Percentiles rank a stretch among this genome's conserved stretches.
Evolutionary conservation across 1,284 basidiomycete species (phyloP).

Genomic region (Athelia psychrophila): DNA sequence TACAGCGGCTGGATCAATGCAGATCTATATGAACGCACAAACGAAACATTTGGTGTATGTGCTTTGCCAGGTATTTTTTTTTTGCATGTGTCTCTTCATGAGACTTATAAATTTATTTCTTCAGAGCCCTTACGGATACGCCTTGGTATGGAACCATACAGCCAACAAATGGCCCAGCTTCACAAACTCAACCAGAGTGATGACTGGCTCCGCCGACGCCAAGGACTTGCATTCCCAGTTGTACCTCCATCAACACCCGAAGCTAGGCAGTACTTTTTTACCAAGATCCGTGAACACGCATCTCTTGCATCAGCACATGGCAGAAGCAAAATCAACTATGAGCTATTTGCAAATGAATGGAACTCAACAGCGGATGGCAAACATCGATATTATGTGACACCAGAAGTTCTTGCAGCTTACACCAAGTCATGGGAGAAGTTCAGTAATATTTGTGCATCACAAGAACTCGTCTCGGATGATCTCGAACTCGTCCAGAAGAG

Average conservation of each 20-base stretch:
- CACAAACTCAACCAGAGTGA: slow-evolving; percentile 13
- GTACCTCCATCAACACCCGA: slow-evolving; percentile 18
- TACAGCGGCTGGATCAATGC: slow-evolving; percentile 20
- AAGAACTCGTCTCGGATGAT: slow-evolving; percentile 13
- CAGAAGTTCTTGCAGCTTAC: slow-evolving; percentile 14
- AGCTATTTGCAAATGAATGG: slow-evolving; percentile 17
- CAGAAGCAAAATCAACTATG: slow-evolving; percentile 14
- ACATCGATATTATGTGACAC: slow-evolving; percentile 15
- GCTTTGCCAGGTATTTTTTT: slow-evolving; percentile 15
- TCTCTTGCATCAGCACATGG: slow-evolving; percentile 5
- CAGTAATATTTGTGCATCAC: slow-evolving; percentile 14
- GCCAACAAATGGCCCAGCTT: neutral
- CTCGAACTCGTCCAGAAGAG: slow-evolving; percentile 1
- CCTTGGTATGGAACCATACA: neutral
- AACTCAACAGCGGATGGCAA: slow-evolving; percentile 20
- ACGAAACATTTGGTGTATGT: slow-evolving; percentile 18
- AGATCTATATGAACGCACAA: slow-evolving; percentile 18
- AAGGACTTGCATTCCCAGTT: slow-evolving; percentile 18
- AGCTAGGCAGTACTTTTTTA: slow-evolving; percentile 17
- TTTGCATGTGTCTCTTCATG: no score
- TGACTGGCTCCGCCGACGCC: slow-evolving; percentile 17
- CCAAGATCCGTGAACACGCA: slow-evolving; percentile 9
- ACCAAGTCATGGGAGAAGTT: slow-evolving; percentile 8
- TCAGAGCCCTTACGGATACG: neutral
- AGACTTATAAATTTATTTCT: no score